Evolutionary conservation across 371 early-diverging fungal genomes (phyloP).

Genomic region (Mucor sp.): DNA sequence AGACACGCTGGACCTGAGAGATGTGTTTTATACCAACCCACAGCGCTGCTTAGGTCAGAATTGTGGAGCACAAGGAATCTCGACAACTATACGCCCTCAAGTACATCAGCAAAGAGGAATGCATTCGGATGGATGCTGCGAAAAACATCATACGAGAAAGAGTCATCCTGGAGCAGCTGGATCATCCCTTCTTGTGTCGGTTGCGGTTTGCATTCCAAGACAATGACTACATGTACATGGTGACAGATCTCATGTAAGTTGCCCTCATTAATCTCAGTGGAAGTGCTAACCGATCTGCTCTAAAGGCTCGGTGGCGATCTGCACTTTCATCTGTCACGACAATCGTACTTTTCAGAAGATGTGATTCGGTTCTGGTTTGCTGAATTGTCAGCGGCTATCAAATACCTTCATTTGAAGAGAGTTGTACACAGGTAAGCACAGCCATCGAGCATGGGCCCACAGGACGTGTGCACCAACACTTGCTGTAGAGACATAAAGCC

Average conservation of each 20-base stretch:
- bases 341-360: conserved; percentile 67
- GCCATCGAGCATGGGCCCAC: background rate
- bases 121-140: conserved; percentile 76
- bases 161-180: conserved; percentile 73
- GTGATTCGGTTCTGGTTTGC: conserved; percentile 79
- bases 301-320: conserved; percentile 83
- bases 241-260: conserved; percentile 79
- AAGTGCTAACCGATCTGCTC: background rate
- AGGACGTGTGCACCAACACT: background rate
- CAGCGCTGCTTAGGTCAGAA: conserved; percentile 57
- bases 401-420: conserved; percentile 75
- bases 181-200: conserved; percentile 80
- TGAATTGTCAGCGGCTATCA: conserved; percentile 72
- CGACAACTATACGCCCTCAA: conserved; percentile 78
- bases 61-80: conserved; percentile 72
- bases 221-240: conserved; percentile 84
- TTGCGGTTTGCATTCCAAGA: conserved; percentile 88
- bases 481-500: conserved; percentile 75
- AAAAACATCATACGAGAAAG: conserved; percentile 83
- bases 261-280: background rate
- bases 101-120: conserved; percentile 81
- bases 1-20: background rate
- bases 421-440: conserved; percentile 71
- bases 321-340: conserved; percentile 73
- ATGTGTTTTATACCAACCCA: no score